Evolutionary conservation across 1,284 basidiomycete species (phyloP), one percentile per base, ranked within the genome.

Genomic region (Cryptococcus floricola): DNA sequence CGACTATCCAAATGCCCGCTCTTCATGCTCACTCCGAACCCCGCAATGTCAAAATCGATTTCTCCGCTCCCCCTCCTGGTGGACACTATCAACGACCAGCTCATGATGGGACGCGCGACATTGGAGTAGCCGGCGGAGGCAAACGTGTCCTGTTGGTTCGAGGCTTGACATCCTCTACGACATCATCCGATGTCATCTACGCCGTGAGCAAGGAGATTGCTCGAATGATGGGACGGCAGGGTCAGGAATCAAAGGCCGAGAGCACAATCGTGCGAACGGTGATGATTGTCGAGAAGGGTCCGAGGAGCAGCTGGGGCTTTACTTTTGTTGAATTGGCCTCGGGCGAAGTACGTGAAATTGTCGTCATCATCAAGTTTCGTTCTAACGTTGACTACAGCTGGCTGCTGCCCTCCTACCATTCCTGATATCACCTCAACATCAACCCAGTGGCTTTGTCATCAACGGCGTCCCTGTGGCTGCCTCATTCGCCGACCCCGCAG

Each of bases 71-170:
- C 6, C n/a, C 47, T 14, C 27, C 34, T 18, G 27, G 42, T 19
- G 37, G 38, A 13, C 25, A 18, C 3, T 53, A 56, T 27, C 53
- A 37, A 16, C 39, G 53, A n/a, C 37, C 87, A 86, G 74, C 67
- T 64, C 95, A 95, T 69, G 93, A 97, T 68, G 93, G 93, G 1
- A 95, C 89, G 57, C 83, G 91, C 49, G 93, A 97, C 77, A 94
- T 97, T 68, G 93, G 74, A 9, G 52, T 65, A 5, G 63, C 70
- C 0, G 66, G 70, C 4, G 67, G 60, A 5, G 69, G 65, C 0
- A 76, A 74, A 34, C 68, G 77, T 6, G 85, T 95, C 5, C 79
- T 97, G 8, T 81, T 97, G 37, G 86, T 97, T 65, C 85, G 93
- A 42, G 89, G 90, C 9, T 80, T 97, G 39, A 91, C 95, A 70